These are phyloP conservation scores for Parathielavia hyrcaniae DNA, from an alignment of 495 filamentous ascomycete genomes.

Conservation along the genomic window DNA sequence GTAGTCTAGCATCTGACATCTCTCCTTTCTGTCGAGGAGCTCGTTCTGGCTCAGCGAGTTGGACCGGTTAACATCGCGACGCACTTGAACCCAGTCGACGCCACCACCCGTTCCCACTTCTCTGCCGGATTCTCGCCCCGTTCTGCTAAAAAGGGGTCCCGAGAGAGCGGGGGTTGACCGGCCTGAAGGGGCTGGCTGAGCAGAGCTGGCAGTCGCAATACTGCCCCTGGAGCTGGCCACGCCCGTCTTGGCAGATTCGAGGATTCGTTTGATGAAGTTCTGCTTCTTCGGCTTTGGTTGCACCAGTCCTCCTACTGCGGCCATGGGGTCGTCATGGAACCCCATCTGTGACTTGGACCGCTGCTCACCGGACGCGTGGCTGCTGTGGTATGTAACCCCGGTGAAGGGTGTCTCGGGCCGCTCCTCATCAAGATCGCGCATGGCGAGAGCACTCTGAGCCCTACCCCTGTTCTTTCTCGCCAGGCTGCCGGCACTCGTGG, in stretches of 20 bases:
- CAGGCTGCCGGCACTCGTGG: slow-evolving; percentile 89
- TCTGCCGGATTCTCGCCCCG: slow-evolving; percentile 46
- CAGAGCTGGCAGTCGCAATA: slow-evolving; percentile 54
- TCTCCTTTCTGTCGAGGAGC: slow-evolving; percentile 74
- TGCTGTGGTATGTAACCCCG: slow-evolving; percentile 76
- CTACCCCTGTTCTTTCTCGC: slow-evolving; percentile 60
- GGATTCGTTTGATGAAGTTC: slow-evolving; percentile 93
- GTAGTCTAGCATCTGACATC: slow-evolving; percentile 91
- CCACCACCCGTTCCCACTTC: slow-evolving; percentile 61
- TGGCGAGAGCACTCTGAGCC: slow-evolving; percentile 49
- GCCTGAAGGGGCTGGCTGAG: slow-evolving; percentile 24
- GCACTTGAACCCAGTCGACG: slow-evolving; percentile 92
- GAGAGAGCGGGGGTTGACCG: slow-evolving; percentile 23
- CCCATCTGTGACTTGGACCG: slow-evolving; percentile 45
- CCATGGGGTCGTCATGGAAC: slow-evolving; percentile 45
- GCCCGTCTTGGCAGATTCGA: slow-evolving; percentile 89
- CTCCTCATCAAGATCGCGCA: slow-evolving; percentile 43
- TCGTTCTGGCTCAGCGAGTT: slow-evolving; percentile 90
- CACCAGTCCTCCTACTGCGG: slow-evolving; percentile 50
- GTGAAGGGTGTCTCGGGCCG: slow-evolving; percentile 68
- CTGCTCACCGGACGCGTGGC: slow-evolving; percentile 60
- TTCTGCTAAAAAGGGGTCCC: slow-evolving; percentile 42
- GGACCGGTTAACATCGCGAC: slow-evolving; percentile 88
- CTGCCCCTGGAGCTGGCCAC: slow-evolving; percentile 84
- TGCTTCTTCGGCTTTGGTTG: slow-evolving; percentile 84